Percentiles rank a stretch among this genome's conserved stretches.
These are phyloP conservation scores for Tricholoma furcatifolium DNA, from an alignment of 768 basidiomycete species.

Conservation along the genomic window DNA sequence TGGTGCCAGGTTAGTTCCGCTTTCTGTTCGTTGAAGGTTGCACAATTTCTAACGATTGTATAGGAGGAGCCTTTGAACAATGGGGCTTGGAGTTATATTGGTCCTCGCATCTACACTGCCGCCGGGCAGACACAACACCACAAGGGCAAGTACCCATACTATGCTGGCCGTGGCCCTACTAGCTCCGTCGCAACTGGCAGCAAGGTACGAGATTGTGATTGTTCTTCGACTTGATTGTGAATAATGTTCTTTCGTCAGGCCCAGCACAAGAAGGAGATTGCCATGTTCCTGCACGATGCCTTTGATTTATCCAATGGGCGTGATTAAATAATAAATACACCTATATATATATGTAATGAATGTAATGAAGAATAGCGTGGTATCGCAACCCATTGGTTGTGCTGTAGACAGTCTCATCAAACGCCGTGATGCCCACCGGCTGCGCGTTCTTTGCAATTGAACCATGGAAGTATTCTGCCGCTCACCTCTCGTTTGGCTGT, in stretches of 20 bases:
- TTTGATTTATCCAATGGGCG: conserved; percentile 37
- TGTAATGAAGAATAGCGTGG: background rate
- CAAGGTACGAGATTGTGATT: conserved; percentile 52
- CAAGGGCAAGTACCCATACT: conserved; percentile 84
- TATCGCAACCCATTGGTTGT: background rate
- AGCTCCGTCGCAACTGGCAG: conserved; percentile 91
- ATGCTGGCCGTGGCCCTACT: conserved; percentile 91
- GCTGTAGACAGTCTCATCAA: too few species aligned
- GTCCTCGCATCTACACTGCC: conserved; percentile 92
- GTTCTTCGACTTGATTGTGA: conserved; percentile 11
- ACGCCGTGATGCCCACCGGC: too few species aligned
- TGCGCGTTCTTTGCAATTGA: too few species aligned
- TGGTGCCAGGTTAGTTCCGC: conserved; percentile 78
- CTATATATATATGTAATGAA: too few species aligned
- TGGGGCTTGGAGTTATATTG: conserved; percentile 96
- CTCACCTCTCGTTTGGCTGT: too few species aligned
- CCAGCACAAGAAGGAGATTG: conserved; percentile 91
- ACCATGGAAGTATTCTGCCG: too few species aligned
- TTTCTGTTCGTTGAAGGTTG: background rate
- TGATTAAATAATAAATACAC: too few species aligned
- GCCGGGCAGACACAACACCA: conserved; percentile 88
- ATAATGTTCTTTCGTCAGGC: conserved; percentile 34
- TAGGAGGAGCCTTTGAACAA: conserved; percentile 96
- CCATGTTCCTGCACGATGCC: conserved; percentile 63
- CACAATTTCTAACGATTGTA: conserved; percentile 3